Percentiles rank a stretch among this genome's conserved stretches.
Conservation (phyloP, 139 green algal genomes). For the Nannochloris sp. region DNA sequence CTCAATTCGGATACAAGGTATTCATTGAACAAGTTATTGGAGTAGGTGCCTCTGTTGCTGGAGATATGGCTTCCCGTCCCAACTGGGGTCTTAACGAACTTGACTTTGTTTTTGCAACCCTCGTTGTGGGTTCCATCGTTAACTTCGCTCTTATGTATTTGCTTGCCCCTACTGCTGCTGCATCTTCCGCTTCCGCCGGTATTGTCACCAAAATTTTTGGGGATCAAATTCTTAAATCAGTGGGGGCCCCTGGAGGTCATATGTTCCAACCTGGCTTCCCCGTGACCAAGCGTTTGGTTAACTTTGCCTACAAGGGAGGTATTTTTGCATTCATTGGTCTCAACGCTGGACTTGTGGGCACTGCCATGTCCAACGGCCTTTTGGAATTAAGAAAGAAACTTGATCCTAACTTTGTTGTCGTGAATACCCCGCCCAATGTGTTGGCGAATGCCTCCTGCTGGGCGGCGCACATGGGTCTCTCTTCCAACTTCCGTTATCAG, state of each 20-base stretch:
- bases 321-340: conserved; percentile 82
- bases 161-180: conserved; percentile 68
- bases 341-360: conserved; percentile 75
- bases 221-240: conserved; percentile 55
- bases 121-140: conserved; percentile 91
- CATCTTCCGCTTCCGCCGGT: conserved; percentile 18
- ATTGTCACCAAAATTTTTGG: conserved; percentile 55
- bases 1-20: conserved; percentile 88
- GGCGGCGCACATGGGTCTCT: conserved; percentile 90
- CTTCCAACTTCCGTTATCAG: conserved; percentile 90
- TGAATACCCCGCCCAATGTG: conserved; percentile 79
- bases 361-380: conserved; percentile 75
- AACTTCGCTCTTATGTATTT: conserved; percentile 96
- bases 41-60: conserved; percentile 80
- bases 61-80: conserved; percentile 87
- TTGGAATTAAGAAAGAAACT: conserved; percentile 55
- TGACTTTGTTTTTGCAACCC: conserved; percentile 95
- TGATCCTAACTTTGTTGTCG: conserved; percentile 53
- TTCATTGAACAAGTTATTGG: conserved; percentile 90
- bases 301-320: conserved; percentile 78
- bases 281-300: conserved; percentile 46
- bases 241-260: conserved; percentile 76
- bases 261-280: conserved; percentile 85
- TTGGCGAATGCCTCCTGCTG: conserved; percentile 81
- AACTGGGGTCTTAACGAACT: conserved; percentile 96